Conservation (phyloP, 352 stramenopile species). For the Poterioochromonas sp. region DNA sequence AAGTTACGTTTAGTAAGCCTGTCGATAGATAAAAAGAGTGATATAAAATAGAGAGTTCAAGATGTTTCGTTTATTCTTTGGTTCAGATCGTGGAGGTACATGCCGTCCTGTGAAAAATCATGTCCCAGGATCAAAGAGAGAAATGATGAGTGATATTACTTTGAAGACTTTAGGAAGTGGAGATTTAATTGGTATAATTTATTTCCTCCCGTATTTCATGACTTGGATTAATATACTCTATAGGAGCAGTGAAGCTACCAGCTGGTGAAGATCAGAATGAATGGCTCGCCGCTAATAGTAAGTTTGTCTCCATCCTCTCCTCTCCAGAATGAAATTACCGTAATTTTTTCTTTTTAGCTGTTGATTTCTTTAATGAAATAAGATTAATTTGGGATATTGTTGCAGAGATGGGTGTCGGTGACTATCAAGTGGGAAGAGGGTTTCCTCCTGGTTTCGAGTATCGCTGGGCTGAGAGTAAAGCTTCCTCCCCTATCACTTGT, state of each 20-base stretch:
- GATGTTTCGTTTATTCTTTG: slow-evolving; percentile 34
- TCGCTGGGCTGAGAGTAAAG: slow-evolving; percentile 61
- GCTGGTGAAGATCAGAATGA: slow-evolving; percentile 70
- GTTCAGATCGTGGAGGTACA: slow-evolving; percentile 55
- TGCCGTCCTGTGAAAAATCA: slow-evolving; percentile 74
- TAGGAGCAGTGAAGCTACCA: slow-evolving; percentile 31
- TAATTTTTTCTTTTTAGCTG: slow-evolving; percentile 44
- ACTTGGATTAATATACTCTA: neutral
- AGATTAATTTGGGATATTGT: slow-evolving; percentile 80
- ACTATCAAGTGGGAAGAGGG: slow-evolving; percentile 33
- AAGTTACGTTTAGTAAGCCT: no score
- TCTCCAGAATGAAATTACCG: neutral
- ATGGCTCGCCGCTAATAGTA: slow-evolving; percentile 80
- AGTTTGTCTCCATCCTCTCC: slow-evolving; percentile 25
- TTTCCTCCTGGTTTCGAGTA: slow-evolving; percentile 68
- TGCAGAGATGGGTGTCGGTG: slow-evolving; percentile 34
- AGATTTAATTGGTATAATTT: slow-evolving; percentile 47
- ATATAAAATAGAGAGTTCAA: no score
- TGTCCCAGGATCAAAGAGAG: slow-evolving; percentile 62
- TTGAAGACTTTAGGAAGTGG: slow-evolving; percentile 59
- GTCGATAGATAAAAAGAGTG: no score
- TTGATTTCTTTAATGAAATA: slow-evolving; percentile 89
- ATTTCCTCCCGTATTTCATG: neutral
- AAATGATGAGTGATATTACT: slow-evolving; percentile 65
- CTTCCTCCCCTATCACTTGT: slow-evolving; percentile 52